These are phyloP conservation scores for Neonectria ditissima DNA, from an alignment of 2,329 filamentous ascomycete species.

Conservation along the genomic window DNA sequence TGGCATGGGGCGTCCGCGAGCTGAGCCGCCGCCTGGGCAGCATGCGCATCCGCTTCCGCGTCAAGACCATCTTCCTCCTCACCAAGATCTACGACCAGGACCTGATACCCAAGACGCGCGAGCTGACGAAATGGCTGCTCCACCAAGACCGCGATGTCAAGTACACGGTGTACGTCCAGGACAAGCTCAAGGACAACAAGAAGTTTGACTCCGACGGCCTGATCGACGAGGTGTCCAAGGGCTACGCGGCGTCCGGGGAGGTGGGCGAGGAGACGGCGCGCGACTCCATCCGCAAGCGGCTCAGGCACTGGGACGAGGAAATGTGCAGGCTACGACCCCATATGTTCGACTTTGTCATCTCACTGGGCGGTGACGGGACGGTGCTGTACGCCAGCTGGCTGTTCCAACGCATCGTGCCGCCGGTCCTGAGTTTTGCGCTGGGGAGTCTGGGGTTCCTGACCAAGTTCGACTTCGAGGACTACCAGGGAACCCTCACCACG, in stretches of 20 bases:
- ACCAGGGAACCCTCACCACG: constrained; percentile 74
- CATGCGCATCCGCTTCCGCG: constrained; percentile 83
- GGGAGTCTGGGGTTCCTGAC: constrained; percentile 95
- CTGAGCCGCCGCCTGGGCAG: constrained; percentile 87
- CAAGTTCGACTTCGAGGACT: constrained; percentile 91
- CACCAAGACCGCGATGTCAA: constrained; percentile 72
- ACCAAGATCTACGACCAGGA: constrained; percentile 92
- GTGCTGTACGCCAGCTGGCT: constrained; percentile 97
- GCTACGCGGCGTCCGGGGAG: constrained; percentile 54
- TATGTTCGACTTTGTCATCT: constrained; percentile 93
- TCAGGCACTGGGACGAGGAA: constrained; percentile 86
- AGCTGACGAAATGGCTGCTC: constrained; percentile 84
- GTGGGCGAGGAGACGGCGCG: constrained; percentile 50
- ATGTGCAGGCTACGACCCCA: constrained; percentile 84
- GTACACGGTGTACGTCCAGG: constrained; percentile 87
- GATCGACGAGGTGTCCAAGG: constrained; percentile 67
- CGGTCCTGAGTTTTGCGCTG: constrained; percentile 89
- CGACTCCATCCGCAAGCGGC: constrained; percentile 59
- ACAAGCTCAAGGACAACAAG: constrained; percentile 76
- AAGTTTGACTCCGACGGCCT: constrained; percentile 80
- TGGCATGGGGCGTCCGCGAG: constrained; percentile 96
- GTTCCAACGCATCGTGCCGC: constrained; percentile 94
- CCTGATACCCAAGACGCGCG: constrained; percentile 80
- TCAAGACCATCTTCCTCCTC: constrained; percentile 86
- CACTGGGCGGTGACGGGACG: constrained; percentile 94